Percentiles rank a stretch among this genome's conserved stretches.
Evolutionary conservation across 768 basidiomycete species (phyloP).

Genomic region (Mycena capillaripes): DNA sequence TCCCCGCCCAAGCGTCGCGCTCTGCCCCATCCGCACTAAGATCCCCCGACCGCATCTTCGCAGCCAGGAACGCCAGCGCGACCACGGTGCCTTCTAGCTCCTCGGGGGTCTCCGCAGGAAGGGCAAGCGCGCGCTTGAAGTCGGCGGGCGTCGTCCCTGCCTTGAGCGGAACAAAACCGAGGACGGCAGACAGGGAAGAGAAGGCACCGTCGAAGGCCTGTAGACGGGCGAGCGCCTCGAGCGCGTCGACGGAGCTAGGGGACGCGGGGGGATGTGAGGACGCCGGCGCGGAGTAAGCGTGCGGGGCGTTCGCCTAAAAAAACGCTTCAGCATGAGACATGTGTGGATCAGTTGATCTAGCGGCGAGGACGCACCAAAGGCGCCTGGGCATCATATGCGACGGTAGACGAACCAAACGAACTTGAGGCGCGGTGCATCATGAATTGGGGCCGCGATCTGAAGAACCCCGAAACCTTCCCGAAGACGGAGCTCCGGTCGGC

Average conservation of each 20-base stretch:
- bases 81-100: conserved; percentile 14
- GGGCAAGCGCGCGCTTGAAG: background rate
- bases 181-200: conserved; percentile 1
- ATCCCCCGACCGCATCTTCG: background rate
- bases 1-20: conserved; percentile 26
- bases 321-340: background rate
- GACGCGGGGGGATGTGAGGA: background rate
- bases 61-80: conserved; percentile 12
- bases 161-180: conserved; percentile 7
- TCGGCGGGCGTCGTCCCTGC: background rate
- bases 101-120: background rate
- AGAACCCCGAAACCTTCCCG: too few species aligned
- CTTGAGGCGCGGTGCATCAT: too few species aligned
- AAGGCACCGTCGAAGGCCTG: conserved; percentile 35
- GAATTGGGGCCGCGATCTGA: too few species aligned
- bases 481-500: too few species aligned
- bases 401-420: too few species aligned
- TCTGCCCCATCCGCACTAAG: background rate
- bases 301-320: background rate
- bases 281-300: background rate
- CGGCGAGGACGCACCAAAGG: too few species aligned
- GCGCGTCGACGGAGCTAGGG: background rate
- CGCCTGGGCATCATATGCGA: too few species aligned
- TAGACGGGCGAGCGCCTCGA: conserved; percentile 30
- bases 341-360: too few species aligned